A percentile compares a stretch with the other conserved stretches of the same genome.
phyloP scores from a whole-genome alignment of 2,329 filamentous ascomycete genomes.

The Colletotrichum noveboracense region DNA sequence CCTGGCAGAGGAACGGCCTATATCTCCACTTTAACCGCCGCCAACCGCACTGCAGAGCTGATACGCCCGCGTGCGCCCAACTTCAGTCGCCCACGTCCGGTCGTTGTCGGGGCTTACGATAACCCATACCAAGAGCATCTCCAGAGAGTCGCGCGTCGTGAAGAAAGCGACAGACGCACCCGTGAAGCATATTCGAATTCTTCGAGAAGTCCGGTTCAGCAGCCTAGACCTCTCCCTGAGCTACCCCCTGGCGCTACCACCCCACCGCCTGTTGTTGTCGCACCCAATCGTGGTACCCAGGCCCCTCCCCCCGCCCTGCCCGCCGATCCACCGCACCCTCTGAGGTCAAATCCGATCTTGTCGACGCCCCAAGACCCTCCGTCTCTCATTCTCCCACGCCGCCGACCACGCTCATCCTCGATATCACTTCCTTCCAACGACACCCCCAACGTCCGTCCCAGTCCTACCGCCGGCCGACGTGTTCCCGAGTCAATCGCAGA shows the following conservation, averaged over 20 bases:
- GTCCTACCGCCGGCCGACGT: neutral
- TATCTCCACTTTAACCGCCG: conserved; percentile 13
- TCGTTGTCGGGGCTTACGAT: conserved; percentile 19
- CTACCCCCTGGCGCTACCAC: neutral
- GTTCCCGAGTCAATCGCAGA: neutral
- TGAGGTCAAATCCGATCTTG: conserved; percentile 19
- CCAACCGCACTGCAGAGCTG: conserved; percentile 1
- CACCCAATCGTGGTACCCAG: neutral
- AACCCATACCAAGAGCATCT: conserved; percentile 12
- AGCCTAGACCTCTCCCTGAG: conserved; percentile 13
- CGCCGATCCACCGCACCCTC: conserved; percentile 16
- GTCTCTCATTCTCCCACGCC: neutral
- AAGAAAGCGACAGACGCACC: neutral
- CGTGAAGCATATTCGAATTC: neutral
- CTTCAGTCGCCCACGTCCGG: conserved; percentile 3
- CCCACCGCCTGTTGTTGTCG: neutral
- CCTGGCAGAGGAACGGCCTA: conserved; percentile 4
- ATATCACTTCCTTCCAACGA: neutral
- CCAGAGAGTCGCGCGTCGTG: conserved; percentile 10
- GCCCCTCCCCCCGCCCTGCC: conserved; percentile 9
- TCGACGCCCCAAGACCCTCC: conserved; percentile 11
- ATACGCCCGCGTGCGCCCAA: neutral
- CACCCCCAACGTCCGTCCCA: neutral
- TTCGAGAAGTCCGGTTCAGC: neutral
- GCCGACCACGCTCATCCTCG: conserved; percentile 12